Evolutionary conservation across 2,329 filamentous ascomycete genomes (phyloP).

Genomic region (Cercospora sesami): DNA sequence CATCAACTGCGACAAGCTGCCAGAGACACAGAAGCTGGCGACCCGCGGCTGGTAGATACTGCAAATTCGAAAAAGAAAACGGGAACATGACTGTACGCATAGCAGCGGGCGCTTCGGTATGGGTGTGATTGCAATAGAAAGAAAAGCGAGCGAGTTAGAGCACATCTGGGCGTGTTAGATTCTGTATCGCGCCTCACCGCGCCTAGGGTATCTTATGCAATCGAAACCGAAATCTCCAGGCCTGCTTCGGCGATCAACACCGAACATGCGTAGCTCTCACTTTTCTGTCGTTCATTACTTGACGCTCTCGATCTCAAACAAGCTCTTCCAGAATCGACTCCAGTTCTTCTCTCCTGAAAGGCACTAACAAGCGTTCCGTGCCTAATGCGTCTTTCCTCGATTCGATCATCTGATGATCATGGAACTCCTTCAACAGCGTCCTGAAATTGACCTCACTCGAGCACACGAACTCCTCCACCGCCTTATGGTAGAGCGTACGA

Average conservation of each 20-base stretch:
- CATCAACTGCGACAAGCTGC: constrained; percentile 80
- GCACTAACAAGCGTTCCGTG: constrained; percentile 80
- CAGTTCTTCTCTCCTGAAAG: constrained; percentile 83
- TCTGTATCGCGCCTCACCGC: constrained; percentile 16
- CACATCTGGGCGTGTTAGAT: constrained; percentile 6
- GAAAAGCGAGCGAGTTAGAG: neutral
- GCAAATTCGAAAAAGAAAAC: neutral
- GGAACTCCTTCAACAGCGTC: constrained; percentile 92
- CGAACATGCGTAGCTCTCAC: neutral
- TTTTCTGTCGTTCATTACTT: neutral
- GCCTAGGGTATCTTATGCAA: constrained; percentile 9
- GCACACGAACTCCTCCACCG: constrained; percentile 94
- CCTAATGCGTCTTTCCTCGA: constrained; percentile 82
- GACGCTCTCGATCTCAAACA: constrained; percentile 28
- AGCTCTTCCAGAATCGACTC: constrained; percentile 84
- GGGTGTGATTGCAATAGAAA: neutral
- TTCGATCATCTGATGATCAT: constrained; percentile 96
- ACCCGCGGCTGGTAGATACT: constrained; percentile 72
- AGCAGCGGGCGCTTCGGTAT: constrained; percentile 14
- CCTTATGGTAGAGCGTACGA: constrained; percentile 87
- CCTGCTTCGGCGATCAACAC: neutral
- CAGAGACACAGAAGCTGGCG: constrained; percentile 76
- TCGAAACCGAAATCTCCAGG: neutral
- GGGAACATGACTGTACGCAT: constrained; percentile 11
- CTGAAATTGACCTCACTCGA: constrained; percentile 95